A percentile compares a stretch with the other conserved stretches of the same genome.
phyloP scores from a whole-genome alignment of 1,284 basidiomycete species.

The Austroboletus niveus region DNA sequence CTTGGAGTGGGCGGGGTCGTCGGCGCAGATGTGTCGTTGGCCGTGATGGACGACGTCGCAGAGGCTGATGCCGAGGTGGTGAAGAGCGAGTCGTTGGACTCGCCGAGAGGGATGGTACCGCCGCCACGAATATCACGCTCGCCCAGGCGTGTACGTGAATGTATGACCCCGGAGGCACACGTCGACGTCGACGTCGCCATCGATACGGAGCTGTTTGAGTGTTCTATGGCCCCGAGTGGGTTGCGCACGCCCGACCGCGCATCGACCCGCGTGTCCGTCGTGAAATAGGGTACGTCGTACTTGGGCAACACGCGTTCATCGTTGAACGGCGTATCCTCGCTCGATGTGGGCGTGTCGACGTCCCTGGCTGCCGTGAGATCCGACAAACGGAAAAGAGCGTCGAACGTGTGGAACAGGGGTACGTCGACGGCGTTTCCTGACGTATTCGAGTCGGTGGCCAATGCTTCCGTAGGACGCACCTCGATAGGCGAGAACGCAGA shows the following conservation, averaged over 20 bases:
- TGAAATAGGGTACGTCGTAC: slow-evolving; percentile 10
- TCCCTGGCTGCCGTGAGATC: slow-evolving; percentile 12
- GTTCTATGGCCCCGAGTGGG: slow-evolving; percentile 9
- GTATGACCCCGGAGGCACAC: slow-evolving; percentile 6
- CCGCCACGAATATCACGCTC: too few relatives aligned
- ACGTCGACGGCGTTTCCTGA: slow-evolving; percentile 2
- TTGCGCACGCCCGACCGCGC: neutral
- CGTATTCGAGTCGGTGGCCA: neutral
- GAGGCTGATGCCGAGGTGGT: too few relatives aligned
- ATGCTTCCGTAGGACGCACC: neutral
- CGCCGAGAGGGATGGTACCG: too few relatives aligned
- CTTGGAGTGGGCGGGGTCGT: too few relatives aligned
- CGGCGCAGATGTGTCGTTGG: too few relatives aligned
- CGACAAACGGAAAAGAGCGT: slow-evolving; percentile 16
- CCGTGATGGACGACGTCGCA: too few relatives aligned
- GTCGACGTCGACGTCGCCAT: slow-evolving; percentile 8
- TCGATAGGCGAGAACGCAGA: slow-evolving; percentile 20
- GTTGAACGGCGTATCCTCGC: slow-evolving; percentile 25
- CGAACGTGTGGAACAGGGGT: slow-evolving; percentile 15
- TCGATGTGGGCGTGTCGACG: slow-evolving; percentile 15
- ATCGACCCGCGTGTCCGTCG: neutral
- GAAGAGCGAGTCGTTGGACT: too few relatives aligned
- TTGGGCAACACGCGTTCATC: slow-evolving; percentile 17
- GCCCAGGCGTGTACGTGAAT: too few relatives aligned
- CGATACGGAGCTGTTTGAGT: slow-evolving; percentile 15